Conservation (phyloP, 176 grass and related monocot genomes). For the Themeda triandra region DNA sequence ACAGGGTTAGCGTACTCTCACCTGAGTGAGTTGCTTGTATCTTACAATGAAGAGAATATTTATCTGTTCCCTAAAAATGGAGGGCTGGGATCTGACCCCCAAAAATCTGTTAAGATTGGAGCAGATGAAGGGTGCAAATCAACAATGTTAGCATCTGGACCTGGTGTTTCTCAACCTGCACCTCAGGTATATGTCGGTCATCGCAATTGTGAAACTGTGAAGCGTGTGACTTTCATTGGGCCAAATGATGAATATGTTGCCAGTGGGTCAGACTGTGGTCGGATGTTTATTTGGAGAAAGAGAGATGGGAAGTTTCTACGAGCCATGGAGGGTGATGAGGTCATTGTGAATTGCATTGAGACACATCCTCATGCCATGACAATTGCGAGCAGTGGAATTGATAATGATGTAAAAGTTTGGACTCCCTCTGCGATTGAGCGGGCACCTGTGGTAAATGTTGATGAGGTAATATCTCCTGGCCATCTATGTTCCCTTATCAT, state of each 20-base stretch:
- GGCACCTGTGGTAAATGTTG: constrained; percentile 41
- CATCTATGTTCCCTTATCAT: not conserved
- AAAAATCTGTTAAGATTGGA: constrained; percentile 20
- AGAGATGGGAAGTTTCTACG: constrained; percentile 64
- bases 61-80: constrained; percentile 80
- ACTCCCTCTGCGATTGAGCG: constrained; percentile 64
- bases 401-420: constrained; percentile 91
- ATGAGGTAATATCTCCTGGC: constrained; percentile 58
- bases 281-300: constrained; percentile 91
- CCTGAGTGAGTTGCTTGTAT: constrained; percentile 67
- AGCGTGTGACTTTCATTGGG: constrained; percentile 78
- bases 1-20: constrained; percentile 88
- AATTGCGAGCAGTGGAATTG: constrained; percentile 80
- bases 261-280: constrained; percentile 85
- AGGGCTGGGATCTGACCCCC: constrained; percentile 61
- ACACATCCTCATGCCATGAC: constrained; percentile 60
- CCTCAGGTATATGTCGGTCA: constrained; percentile 66
- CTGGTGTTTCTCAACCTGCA: constrained; percentile 26
- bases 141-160: constrained; percentile 5
- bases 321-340: constrained; percentile 78
- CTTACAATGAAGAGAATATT: constrained; percentile 80
- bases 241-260: constrained; percentile 86
- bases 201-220: constrained; percentile 79
- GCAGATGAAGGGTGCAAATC: constrained; percentile 35
- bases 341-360: constrained; percentile 86